These are phyloP conservation scores for Drosera capensis DNA, from an alignment of 148 eudicot species.

Conservation along the genomic window DNA sequence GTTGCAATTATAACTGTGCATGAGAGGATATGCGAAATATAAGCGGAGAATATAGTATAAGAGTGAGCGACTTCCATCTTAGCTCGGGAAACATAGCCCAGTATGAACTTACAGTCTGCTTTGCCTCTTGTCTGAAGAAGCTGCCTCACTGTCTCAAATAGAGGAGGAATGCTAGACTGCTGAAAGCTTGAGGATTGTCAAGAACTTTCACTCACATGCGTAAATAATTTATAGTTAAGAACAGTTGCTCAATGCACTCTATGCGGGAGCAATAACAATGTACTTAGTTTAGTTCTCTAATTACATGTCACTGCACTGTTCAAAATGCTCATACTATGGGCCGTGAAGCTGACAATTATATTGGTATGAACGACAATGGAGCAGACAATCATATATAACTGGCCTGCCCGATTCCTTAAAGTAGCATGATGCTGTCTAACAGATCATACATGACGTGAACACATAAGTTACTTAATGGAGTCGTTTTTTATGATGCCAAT, in stretches of 20 bases:
- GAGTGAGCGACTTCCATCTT: conserved; percentile 39
- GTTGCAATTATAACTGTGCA: not conserved
- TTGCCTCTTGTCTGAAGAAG: conserved; percentile 34
- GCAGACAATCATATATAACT: too few relatives aligned
- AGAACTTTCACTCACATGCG: conserved; percentile 12
- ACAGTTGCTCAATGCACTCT: not conserved
- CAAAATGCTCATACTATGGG: too few relatives aligned
- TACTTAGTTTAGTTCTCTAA: too few relatives aligned
- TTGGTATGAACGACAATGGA: too few relatives aligned
- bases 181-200: conserved; percentile 68
- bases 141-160: conserved; percentile 59
- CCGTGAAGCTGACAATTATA: too few relatives aligned
- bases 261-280: not conserved
- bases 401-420: too few relatives aligned
- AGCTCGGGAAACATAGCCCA: conserved; percentile 77
- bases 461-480: too few relatives aligned
- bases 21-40: not conserved
- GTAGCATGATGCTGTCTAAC: too few relatives aligned
- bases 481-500: too few relatives aligned
- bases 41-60: not conserved
- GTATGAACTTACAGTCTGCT: conserved; percentile 51
- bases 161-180: conserved; percentile 70
- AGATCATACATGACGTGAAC: conserved; percentile 1
- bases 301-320: too few relatives aligned
- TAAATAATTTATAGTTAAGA: not conserved